phyloP scores from a whole-genome alignment of 176 grass and related monocot genomes.

The Poa annua region DNA sequence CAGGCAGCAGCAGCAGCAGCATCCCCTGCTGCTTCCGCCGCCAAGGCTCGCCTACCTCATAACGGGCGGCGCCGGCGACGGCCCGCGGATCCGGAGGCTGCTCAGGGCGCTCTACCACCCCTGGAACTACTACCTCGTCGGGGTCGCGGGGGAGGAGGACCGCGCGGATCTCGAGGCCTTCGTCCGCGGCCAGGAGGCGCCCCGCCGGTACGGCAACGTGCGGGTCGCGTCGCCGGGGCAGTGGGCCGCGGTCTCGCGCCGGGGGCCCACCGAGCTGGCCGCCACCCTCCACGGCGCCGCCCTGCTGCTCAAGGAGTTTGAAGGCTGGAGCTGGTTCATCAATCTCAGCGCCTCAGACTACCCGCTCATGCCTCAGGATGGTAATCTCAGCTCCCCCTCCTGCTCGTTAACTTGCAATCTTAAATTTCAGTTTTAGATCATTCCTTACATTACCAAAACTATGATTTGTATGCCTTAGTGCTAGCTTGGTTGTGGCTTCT shows the following conservation, averaged over 20 bases:
- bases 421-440: background rate
- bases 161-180: slow-evolving; percentile 78
- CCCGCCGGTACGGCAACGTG: slow-evolving; percentile 73
- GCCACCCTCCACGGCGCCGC: slow-evolving; percentile 82
- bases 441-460: background rate
- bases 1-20: background rate
- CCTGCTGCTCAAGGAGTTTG: slow-evolving; percentile 71
- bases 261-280: slow-evolving; percentile 73
- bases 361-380: slow-evolving; percentile 93
- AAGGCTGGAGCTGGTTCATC: slow-evolving; percentile 97
- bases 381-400: slow-evolving; percentile 48
- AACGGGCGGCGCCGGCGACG: slow-evolving; percentile 68
- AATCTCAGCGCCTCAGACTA: slow-evolving; percentile 96
- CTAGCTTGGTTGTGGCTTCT: background rate
- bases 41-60: slow-evolving; percentile 89
- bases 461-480: background rate
- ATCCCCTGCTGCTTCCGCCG: slow-evolving; percentile 48
- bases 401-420: background rate
- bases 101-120: slow-evolving; percentile 87
- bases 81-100: slow-evolving; percentile 67
- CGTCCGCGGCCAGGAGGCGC: slow-evolving; percentile 58
- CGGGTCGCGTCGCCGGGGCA: slow-evolving; percentile 51
- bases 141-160: slow-evolving; percentile 55
- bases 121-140: slow-evolving; percentile 88
- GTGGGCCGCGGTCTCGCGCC: slow-evolving; percentile 56